Evolutionary conservation across 306 rosid genomes (phyloP).

Genomic region (Cucurbita argyrosperma): DNA sequence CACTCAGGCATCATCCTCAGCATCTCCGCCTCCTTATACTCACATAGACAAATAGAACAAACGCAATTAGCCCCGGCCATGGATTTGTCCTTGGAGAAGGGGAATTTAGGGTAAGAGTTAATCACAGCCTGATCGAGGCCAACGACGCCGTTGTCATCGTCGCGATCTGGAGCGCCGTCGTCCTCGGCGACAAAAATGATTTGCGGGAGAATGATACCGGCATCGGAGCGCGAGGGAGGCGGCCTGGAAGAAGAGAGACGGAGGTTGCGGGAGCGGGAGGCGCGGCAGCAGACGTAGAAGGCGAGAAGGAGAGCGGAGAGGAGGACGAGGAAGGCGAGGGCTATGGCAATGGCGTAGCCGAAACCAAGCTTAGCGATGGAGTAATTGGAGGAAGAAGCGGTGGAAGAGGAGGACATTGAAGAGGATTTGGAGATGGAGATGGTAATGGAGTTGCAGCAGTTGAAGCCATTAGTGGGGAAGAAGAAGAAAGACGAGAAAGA

Average conservation of each 20-base stretch:
- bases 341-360: conserved; percentile 62
- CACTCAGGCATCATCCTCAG: conserved; percentile 96
- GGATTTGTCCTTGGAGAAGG: conserved; percentile 14
- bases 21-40: conserved; percentile 74
- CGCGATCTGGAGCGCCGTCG: conserved; percentile 23
- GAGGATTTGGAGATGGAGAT: conserved; percentile 21
- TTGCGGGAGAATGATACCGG: conserved; percentile 52
- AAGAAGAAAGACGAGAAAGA: background rate
- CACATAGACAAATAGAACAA: conserved; percentile 80
- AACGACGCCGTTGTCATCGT: conserved; percentile 14
- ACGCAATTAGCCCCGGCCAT: conserved; percentile 7
- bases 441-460: conserved; percentile 11
- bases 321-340: conserved; percentile 51
- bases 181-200: conserved; percentile 71
- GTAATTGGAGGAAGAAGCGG: conserved; percentile 16
- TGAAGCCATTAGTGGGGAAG: conserved; percentile 43
- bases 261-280: conserved; percentile 15
- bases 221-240: conserved; percentile 1
- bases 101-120: conserved; percentile 67
- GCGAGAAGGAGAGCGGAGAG: conserved; percentile 42
- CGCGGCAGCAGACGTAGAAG: conserved; percentile 40
- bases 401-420: conserved; percentile 21
- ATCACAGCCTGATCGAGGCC: conserved; percentile 58
- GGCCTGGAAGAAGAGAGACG: background rate
- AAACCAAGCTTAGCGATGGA: conserved; percentile 52